Conservation (phyloP, 2,329 filamentous ascomycete genomes). For the Byssochlamys sp. region DNA sequence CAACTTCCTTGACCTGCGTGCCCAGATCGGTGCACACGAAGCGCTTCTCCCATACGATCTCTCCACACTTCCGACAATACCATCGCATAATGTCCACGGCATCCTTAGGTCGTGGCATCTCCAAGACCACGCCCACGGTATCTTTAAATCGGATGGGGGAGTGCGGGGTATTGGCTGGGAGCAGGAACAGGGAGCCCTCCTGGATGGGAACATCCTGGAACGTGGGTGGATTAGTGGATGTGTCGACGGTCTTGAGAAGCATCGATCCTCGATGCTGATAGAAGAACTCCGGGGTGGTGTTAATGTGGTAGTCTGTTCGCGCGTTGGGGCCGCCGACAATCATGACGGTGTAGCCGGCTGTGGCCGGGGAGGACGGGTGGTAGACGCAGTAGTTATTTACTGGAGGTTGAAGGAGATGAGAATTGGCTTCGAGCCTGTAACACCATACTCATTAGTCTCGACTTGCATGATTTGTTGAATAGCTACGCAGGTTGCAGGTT, state of each 20-base stretch:
- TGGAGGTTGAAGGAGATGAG: slow-evolving; percentile 82
- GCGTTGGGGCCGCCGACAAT: slow-evolving; percentile 94
- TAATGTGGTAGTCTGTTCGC: slow-evolving; percentile 96
- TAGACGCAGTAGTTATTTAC: slow-evolving; percentile 98
- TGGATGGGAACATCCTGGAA: slow-evolving; percentile 82
- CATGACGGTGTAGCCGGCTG: slow-evolving; percentile 84
- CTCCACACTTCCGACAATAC: slow-evolving; percentile 69
- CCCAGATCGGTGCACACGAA: slow-evolving; percentile 88
- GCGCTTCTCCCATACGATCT: slow-evolving; percentile 70
- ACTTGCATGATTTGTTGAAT: background rate
- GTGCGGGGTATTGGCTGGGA: slow-evolving; percentile 90
- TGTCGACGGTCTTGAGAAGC: slow-evolving; percentile 83
- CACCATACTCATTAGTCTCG: background rate
- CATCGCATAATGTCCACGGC: slow-evolving; percentile 73
- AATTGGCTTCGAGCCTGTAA: slow-evolving; percentile 76
- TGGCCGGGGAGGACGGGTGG: slow-evolving; percentile 55
- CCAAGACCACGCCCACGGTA: slow-evolving; percentile 87
- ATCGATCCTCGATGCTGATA: slow-evolving; percentile 91
- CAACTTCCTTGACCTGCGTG: slow-evolving; percentile 86
- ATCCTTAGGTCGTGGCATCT: slow-evolving; percentile 64
- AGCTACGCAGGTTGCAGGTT: background rate
- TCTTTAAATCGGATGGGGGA: slow-evolving; percentile 88
- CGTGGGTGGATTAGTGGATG: slow-evolving; percentile 37
- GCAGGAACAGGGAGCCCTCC: slow-evolving; percentile 86
- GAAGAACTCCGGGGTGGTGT: slow-evolving; percentile 93